Evolutionary conservation across 768 basidiomycete genomes (phyloP).

Genomic region (Erythrobasidium yunnanense): DNA sequence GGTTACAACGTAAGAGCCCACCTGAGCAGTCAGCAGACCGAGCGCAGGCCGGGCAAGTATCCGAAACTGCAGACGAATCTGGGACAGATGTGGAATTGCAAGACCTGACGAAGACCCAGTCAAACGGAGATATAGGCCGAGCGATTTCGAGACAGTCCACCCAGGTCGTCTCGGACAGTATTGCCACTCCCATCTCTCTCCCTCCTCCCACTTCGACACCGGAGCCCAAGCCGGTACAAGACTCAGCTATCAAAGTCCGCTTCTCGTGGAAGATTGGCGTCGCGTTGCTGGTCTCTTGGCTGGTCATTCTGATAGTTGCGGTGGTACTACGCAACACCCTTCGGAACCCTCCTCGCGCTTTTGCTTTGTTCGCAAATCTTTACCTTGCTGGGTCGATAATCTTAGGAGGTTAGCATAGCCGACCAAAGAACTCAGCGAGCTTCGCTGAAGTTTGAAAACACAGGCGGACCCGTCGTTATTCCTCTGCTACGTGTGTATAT

Average conservation of each 20-base stretch:
- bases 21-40: too few relatives aligned
- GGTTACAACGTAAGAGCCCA: background rate
- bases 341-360: constrained; percentile 14
- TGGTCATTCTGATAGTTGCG: background rate
- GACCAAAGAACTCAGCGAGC: too few relatives aligned
- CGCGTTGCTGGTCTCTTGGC: background rate
- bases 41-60: too few relatives aligned
- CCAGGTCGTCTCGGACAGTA: background rate
- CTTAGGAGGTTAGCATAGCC: constrained; percentile 49
- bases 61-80: too few relatives aligned
- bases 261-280: background rate
- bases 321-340: constrained; percentile 1
- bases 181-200: background rate
- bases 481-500: constrained; percentile 49
- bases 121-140: too few relatives aligned
- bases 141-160: too few relatives aligned
- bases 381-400: constrained; percentile 49
- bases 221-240: background rate
- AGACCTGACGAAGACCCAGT: too few relatives aligned
- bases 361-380: constrained; percentile 47
- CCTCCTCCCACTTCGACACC: background rate
- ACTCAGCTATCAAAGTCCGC: background rate
- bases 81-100: too few relatives aligned
- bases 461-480: constrained; percentile 54
- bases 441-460: too few relatives aligned